A percentile compares a stretch with the other conserved stretches of the same genome.
phyloP scores from a whole-genome alignment of 1,284 basidiomycete genomes.

The Fomitopsis palustris region DNA sequence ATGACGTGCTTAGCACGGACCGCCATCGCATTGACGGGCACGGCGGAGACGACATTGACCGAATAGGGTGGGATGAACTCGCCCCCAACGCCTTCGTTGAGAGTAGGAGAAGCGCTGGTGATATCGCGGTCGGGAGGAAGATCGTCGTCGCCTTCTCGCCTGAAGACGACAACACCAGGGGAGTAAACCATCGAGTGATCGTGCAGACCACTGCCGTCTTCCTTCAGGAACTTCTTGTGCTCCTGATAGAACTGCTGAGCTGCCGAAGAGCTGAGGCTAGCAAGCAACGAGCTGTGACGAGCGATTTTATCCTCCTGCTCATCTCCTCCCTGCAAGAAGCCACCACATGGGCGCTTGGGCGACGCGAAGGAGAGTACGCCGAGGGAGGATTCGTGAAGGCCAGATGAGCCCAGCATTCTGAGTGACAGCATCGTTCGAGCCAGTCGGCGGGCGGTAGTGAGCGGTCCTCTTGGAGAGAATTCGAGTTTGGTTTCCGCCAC shows the following conservation, averaged over 20 bases:
- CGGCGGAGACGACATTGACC: constrained; percentile 42
- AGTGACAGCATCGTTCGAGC: constrained; percentile 15
- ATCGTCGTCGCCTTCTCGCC: constrained; percentile 35
- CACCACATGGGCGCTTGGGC: constrained; percentile 43
- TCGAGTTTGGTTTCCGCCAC: constrained; percentile 22
- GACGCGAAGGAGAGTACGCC: constrained; percentile 47
- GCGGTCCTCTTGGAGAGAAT: constrained; percentile 31
- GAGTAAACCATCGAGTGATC: constrained; percentile 50
- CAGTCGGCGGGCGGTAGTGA: constrained; percentile 32
- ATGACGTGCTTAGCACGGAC: constrained; percentile 39
- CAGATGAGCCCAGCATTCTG: constrained; percentile 13
- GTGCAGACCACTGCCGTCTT: constrained; percentile 37
- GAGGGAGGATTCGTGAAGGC: constrained; percentile 27
- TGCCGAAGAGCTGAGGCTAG: constrained; percentile 35
- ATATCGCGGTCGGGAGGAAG: constrained; percentile 7
- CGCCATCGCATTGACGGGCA: constrained; percentile 41
- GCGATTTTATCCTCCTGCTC: constrained; percentile 46
- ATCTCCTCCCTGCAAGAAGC: constrained; percentile 43
- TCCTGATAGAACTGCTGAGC: constrained; percentile 42
- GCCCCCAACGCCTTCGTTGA: constrained; percentile 25
- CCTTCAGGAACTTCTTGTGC: constrained; percentile 32
- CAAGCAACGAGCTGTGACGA: constrained; percentile 41
- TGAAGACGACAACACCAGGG: constrained; percentile 44
- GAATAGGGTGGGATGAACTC: constrained; percentile 38
- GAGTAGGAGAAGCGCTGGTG: constrained; percentile 8